A percentile compares a stretch with the other conserved stretches of the same genome.
Conservation (phyloP, 129 eudicot genomes). For the Apium graveolens region DNA sequence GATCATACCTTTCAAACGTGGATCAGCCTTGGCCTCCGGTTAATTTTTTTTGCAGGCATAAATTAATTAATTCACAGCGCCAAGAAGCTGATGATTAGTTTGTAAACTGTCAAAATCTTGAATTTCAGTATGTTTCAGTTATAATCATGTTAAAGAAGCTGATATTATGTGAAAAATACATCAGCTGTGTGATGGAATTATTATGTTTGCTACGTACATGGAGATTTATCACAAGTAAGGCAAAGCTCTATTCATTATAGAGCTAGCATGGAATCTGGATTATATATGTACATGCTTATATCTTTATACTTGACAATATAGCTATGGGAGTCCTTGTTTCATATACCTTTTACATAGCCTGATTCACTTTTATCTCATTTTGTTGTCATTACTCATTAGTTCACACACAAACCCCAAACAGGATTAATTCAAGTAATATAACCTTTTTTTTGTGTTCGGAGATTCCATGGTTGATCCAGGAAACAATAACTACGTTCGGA, state of each 20-base stretch:
- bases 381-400: not conserved
- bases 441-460: slow-evolving; percentile 30
- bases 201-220: too few species aligned
- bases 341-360: not conserved
- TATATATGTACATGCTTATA: too few species aligned
- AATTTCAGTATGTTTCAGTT: too few species aligned
- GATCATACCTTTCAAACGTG: not conserved
- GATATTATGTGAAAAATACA: too few species aligned
- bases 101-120: not conserved
- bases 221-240: not conserved
- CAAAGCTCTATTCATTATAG: not conserved
- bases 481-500: slow-evolving; percentile 48
- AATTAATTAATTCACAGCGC: not conserved
- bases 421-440: not conserved
- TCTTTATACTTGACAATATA: not conserved
- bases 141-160: too few species aligned
- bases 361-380: not conserved
- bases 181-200: too few species aligned
- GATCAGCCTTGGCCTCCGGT: too few species aligned
- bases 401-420: not conserved
- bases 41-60: too few species aligned
- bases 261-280: not conserved
- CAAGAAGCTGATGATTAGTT: not conserved
- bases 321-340: not conserved
- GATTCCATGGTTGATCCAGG: slow-evolving; percentile 84